Percentiles rank a stretch among this genome's conserved stretches.
Conservation (phyloP, 176 grass and related monocot species). For the Rhynchospora pubera region DNA sequence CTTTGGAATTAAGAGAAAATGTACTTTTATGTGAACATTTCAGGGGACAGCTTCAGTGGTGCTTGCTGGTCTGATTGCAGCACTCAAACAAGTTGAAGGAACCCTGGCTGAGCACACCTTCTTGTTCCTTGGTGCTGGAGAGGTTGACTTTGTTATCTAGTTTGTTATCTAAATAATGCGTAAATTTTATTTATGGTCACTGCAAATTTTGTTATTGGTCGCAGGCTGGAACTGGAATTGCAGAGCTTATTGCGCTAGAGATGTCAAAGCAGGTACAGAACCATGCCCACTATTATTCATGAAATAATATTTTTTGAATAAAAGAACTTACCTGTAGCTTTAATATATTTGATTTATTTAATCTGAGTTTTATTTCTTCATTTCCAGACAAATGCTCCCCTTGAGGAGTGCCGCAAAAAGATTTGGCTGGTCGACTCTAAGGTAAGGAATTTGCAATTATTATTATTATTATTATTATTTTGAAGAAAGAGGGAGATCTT, state of each 20-base stretch:
- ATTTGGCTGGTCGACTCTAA: slow-evolving; percentile 96
- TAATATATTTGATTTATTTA: not conserved
- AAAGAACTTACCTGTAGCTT: not conserved
- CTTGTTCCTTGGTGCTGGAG: slow-evolving; percentile 98
- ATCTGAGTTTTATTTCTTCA: slow-evolving; percentile 26
- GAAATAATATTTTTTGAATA: not conserved
- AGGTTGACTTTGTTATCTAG: slow-evolving; percentile 43
- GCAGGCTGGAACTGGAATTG: slow-evolving; percentile 99
- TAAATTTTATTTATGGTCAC: not conserved
- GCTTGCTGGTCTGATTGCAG: slow-evolving; percentile 80
- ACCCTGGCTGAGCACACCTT: slow-evolving; percentile 91
- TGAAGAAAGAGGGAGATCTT: too few species aligned
- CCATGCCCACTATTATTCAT: slow-evolving; percentile 3
- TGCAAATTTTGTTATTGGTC: not conserved
- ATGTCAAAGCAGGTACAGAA: slow-evolving; percentile 82
- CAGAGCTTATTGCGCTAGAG: slow-evolving; percentile 95
- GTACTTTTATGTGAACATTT: slow-evolving; percentile 20
- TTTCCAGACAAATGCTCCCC: slow-evolving; percentile 68
- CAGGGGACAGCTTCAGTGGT: slow-evolving; percentile 99
- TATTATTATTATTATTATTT: too few species aligned
- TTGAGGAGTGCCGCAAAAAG: slow-evolving; percentile 88
- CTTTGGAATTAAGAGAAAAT: not conserved
- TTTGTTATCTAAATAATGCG: not conserved
- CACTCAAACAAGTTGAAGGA: slow-evolving; percentile 71
- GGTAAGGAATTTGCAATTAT: slow-evolving; percentile 32